Conservation (phyloP, 176 grass and related monocot genomes). For the Stipa capillata region DNA sequence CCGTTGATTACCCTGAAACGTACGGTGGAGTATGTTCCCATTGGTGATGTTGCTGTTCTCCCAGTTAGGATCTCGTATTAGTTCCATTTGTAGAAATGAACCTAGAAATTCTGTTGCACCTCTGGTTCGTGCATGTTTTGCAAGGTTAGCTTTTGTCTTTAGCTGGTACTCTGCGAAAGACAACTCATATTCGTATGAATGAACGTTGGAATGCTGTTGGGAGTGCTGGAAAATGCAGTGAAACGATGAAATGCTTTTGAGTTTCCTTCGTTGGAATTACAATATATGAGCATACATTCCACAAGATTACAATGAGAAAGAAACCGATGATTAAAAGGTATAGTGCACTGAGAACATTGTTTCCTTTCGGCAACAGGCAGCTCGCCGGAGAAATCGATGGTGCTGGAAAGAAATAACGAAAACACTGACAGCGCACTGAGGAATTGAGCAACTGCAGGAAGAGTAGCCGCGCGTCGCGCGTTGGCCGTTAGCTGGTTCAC, state of each 20-base stretch:
- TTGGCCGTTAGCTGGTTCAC: too few species aligned
- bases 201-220: background rate
- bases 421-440: too few species aligned
- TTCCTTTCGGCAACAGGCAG: too few species aligned
- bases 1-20: background rate
- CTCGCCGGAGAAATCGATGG: too few species aligned
- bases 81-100: background rate
- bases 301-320: too few species aligned
- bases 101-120: background rate
- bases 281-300: too few species aligned
- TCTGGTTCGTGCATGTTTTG: background rate
- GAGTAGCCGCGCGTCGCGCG: too few species aligned
- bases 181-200: background rate
- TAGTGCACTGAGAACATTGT: too few species aligned
- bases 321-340: too few species aligned
- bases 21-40: background rate
- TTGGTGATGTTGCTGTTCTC: background rate
- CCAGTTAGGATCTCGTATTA: background rate
- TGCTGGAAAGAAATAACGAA: too few species aligned
- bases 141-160: background rate
- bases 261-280: background rate
- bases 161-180: background rate
- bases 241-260: background rate
- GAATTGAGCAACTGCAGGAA: too few species aligned
- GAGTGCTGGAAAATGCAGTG: background rate